Percentiles rank a stretch among this genome's conserved stretches.
These are phyloP conservation scores for Solanum gandarillasii DNA, from an alignment of 257 asterid species.

Conservation along the genomic window DNA sequence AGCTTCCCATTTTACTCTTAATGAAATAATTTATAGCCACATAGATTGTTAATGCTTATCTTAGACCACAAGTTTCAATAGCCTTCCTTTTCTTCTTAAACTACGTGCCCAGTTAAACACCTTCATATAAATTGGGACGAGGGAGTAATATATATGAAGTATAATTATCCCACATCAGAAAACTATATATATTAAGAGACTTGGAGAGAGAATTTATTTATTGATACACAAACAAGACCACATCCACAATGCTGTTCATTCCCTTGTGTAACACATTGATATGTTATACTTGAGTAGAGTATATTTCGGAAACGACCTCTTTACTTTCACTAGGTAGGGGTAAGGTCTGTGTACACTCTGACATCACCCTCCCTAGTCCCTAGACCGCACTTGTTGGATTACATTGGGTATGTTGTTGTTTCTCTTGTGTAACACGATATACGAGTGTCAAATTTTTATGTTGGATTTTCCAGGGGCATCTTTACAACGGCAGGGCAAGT, in stretches of 20 bases:
- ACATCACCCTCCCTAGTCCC: background rate
- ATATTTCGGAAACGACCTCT: background rate
- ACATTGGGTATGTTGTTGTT: background rate
- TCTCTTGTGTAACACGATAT: background rate
- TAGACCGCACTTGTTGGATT: background rate
- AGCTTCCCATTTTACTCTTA: background rate
- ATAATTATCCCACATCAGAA: background rate
- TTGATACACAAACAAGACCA: background rate
- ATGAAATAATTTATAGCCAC: background rate
- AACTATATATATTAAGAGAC: background rate
- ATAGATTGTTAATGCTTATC: background rate
- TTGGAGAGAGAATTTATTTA: background rate
- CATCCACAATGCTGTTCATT: background rate
- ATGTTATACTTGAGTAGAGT: background rate
- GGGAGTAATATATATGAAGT: background rate
- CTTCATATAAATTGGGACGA: background rate
- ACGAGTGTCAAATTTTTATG: background rate
- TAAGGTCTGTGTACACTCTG: background rate
- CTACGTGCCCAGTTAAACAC: background rate
- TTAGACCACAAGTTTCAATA: background rate
- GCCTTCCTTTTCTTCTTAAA: background rate
- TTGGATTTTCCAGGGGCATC: slow-evolving; percentile 59
- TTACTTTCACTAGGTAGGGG: background rate
- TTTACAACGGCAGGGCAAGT: slow-evolving; percentile 85
- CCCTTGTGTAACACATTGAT: background rate